Percentiles rank a stretch among this genome's conserved stretches.
Evolutionary conservation across 1,284 basidiomycete genomes (phyloP).

Genomic region (Puccinia novopanici): DNA sequence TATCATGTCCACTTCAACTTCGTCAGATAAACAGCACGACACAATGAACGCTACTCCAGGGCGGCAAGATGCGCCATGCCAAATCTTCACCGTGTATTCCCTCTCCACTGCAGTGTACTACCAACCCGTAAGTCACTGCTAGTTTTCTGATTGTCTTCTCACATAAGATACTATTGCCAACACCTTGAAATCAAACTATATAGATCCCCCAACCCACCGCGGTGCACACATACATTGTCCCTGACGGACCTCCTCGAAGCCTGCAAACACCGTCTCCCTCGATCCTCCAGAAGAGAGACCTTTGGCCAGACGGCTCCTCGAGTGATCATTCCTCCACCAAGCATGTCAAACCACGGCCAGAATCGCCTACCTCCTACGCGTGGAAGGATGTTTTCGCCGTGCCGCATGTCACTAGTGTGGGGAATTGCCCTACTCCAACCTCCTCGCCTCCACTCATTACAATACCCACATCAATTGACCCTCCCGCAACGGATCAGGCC

Average conservation of each 20-base stretch:
- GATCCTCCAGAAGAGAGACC: background rate
- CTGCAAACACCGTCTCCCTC: background rate
- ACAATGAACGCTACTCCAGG: background rate
- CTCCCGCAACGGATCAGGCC: slow-evolving; percentile 8
- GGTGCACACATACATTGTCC: slow-evolving; percentile 11
- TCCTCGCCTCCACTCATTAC: background rate
- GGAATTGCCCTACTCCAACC: slow-evolving; percentile 14
- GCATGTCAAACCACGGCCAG: background rate
- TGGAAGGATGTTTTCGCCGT: slow-evolving; percentile 24
- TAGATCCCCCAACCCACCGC: slow-evolving; percentile 1
- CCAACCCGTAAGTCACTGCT: background rate
- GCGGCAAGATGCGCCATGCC: background rate
- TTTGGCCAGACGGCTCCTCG: slow-evolving; percentile 4
- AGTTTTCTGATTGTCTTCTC: background rate
- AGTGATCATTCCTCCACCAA: background rate
- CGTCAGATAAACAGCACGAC: background rate
- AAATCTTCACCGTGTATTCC: background rate
- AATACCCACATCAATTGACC: background rate
- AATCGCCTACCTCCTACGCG: background rate
- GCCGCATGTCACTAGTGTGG: slow-evolving; percentile 15
- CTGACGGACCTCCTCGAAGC: background rate
- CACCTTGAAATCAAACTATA: background rate
- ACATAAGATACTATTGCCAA: background rate
- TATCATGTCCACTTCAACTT: background rate
- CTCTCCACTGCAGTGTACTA: slow-evolving; percentile 6